A percentile compares a stretch with the other conserved stretches of the same genome.
These are phyloP conservation scores for Sporothrix humicola DNA, from an alignment of 2,329 filamentous ascomycete genomes.

Conservation along the genomic window DNA sequence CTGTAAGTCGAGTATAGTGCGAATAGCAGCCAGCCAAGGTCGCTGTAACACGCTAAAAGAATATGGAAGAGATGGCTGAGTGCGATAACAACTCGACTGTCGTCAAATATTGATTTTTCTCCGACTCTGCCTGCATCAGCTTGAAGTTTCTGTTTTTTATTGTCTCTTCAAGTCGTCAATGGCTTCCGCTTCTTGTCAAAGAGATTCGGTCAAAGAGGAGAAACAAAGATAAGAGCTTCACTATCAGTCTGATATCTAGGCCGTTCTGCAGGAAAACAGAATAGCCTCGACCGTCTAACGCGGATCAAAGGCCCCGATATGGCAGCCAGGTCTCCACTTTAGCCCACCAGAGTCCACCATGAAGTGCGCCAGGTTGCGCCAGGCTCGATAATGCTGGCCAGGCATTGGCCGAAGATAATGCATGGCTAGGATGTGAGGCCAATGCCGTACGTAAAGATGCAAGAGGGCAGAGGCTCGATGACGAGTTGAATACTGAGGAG, in stretches of 20 bases:
- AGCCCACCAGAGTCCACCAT: slow-evolving; percentile 9
- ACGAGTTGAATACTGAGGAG: slow-evolving; percentile 3
- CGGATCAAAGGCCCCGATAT: slow-evolving; percentile 3
- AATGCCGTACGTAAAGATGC: slow-evolving; percentile 27
- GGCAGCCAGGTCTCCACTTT: slow-evolving; percentile 8
- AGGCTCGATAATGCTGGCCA: slow-evolving; percentile 25
- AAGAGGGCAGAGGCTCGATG: not conserved
- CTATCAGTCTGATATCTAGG: not conserved
- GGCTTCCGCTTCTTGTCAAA: not conserved
- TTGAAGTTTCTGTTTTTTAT: not conserved
- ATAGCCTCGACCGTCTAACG: slow-evolving; percentile 18
- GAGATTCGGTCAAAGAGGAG: not conserved
- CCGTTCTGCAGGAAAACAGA: not conserved
- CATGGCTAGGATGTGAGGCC: slow-evolving; percentile 12
- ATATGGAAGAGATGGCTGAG: too few relatives aligned
- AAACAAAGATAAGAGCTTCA: slow-evolving; percentile 27
- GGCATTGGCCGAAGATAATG: slow-evolving; percentile 30
- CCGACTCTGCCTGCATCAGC: too few relatives aligned
- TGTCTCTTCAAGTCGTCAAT: not conserved
- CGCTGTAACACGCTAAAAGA: not conserved
- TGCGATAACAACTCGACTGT: not conserved
- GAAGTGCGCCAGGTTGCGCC: slow-evolving; percentile 14
- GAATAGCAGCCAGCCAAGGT: not conserved
- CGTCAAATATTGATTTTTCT: not conserved
- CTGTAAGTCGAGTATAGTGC: slow-evolving; percentile 1